phyloP scores from a whole-genome alignment of 768 basidiomycete genomes.

The Clavaria fumosa region DNA sequence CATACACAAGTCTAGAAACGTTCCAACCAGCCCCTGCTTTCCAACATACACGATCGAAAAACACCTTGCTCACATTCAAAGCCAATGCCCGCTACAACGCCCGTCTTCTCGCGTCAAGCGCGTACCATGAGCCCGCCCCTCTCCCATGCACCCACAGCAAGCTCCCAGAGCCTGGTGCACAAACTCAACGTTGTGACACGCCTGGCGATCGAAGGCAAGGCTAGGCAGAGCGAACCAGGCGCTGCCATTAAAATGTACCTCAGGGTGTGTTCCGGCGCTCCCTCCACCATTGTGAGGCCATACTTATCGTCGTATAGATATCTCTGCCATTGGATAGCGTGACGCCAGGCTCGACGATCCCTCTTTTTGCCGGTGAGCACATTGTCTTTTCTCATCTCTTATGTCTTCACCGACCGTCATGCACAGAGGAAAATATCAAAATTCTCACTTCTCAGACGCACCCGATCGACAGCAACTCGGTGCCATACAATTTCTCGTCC shows the following conservation, averaged over 20 bases:
- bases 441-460: slow-evolving; percentile 60
- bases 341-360: slow-evolving; percentile 50
- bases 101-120: slow-evolving; percentile 4
- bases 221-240: slow-evolving; percentile 47
- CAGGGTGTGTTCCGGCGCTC: slow-evolving; percentile 32
- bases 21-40: too few relatives aligned
- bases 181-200: slow-evolving; percentile 59
- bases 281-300: neutral
- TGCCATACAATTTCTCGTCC: slow-evolving; percentile 63
- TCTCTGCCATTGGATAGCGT: slow-evolving; percentile 51
- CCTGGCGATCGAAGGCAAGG: slow-evolving; percentile 60
- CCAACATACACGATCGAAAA: too few relatives aligned
- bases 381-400: neutral
- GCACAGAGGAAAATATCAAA: slow-evolving; percentile 64
- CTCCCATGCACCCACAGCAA: slow-evolving; percentile 19
- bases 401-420: neutral
- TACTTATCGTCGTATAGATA: slow-evolving; percentile 25
- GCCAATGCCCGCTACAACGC: too few relatives aligned
- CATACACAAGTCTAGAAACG: too few relatives aligned
- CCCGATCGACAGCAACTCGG: slow-evolving; percentile 54
- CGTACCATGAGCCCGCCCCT: slow-evolving; percentile 6
- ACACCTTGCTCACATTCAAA: too few relatives aligned
- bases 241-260: slow-evolving; percentile 62
- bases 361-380: slow-evolving; percentile 54
- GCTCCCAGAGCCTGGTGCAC: slow-evolving; percentile 24